Evolutionary conservation across 805 yeast genomes (phyloP).

Genomic region (Starmerella apicola): DNA sequence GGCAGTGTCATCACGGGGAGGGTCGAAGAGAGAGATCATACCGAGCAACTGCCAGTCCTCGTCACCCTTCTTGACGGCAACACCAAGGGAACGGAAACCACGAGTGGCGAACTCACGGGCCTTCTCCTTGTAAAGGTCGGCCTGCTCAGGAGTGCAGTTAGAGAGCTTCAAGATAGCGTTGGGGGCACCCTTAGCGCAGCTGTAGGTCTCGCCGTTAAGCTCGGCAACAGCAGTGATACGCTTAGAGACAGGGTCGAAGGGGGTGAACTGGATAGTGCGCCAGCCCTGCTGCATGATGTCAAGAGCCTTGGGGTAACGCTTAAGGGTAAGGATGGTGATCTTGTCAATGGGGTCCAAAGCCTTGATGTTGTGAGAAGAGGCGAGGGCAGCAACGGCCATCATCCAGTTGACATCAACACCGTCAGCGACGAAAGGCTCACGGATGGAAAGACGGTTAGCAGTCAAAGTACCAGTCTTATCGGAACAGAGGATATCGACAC

Average conservation of each 20-base stretch:
- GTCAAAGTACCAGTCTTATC: constrained; percentile 97
- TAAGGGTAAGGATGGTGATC: constrained; percentile 87
- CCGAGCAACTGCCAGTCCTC: constrained; percentile 97
- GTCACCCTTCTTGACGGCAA: constrained; percentile 97
- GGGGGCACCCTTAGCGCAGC: constrained; percentile 98
- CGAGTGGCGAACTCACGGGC: constrained; percentile 95
- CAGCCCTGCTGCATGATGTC: constrained; percentile 32
- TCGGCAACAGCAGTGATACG: constrained; percentile 90
- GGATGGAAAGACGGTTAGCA: constrained; percentile 88
- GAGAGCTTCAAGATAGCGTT: constrained; percentile 60
- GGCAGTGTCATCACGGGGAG: constrained; percentile 98
- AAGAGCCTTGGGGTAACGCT: constrained; percentile 74
- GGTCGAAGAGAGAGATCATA: constrained; percentile 98
- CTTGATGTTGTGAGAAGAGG: constrained; percentile 96
- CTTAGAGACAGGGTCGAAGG: constrained; percentile 95
- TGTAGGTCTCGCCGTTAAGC: constrained; percentile 89
- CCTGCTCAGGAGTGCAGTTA: constrained; percentile 69
- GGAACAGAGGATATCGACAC: constrained; percentile 94
- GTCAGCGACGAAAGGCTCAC: constrained; percentile 95
- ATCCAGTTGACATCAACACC: constrained; percentile 95
- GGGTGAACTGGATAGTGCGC: constrained; percentile 62
- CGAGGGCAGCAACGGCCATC: constrained; percentile 95
- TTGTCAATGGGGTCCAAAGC: constrained; percentile 95
- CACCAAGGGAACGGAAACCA: constrained; percentile 98
- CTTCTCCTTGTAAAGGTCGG: constrained; percentile 88